Evolutionary conservation across 140 eudicot genomes (phyloP).

Genomic region (Oenanthe javanica): DNA sequence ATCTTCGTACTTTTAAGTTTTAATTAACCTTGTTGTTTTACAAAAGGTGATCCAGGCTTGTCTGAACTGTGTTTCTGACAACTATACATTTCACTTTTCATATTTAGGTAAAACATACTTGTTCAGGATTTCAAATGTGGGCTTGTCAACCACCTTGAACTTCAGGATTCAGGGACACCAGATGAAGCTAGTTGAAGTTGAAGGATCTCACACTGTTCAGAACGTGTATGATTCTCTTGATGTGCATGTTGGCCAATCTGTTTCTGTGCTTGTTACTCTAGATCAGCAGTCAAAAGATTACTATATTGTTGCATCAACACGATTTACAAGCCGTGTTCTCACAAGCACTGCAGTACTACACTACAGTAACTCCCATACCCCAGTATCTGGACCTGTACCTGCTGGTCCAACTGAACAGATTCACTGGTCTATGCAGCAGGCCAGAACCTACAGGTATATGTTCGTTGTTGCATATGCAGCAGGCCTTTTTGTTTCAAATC

Average conservation of each 20-base stretch:
- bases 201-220: constrained; percentile 85
- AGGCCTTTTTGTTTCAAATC: not conserved
- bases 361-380: constrained; percentile 53
- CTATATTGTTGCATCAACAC: constrained; percentile 78
- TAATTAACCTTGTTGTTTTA: not conserved
- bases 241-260: constrained; percentile 92
- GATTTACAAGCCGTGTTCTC: constrained; percentile 50
- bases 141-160: constrained; percentile 71
- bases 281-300: constrained; percentile 77
- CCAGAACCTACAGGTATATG: constrained; percentile 64
- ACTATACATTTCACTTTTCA: not conserved
- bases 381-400: constrained; percentile 69
- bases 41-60: not conserved
- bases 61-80: not conserved
- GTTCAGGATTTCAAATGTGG: constrained; percentile 91
- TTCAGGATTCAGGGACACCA: constrained; percentile 81
- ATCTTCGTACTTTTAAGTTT: not conserved
- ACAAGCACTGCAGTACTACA: constrained; percentile 60
- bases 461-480: too few relatives aligned
- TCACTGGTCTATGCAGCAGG: constrained; percentile 86
- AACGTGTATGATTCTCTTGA: constrained; percentile 77
- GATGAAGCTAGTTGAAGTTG: constrained; percentile 88
- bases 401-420: constrained; percentile 54
- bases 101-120: constrained; percentile 82
- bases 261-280: constrained; percentile 72